Evolutionary conservation across 2,329 filamentous ascomycete species (phyloP), one percentile per base, ranked within the genome.

Genomic region (Pseudogymnoascus sp.): DNA sequence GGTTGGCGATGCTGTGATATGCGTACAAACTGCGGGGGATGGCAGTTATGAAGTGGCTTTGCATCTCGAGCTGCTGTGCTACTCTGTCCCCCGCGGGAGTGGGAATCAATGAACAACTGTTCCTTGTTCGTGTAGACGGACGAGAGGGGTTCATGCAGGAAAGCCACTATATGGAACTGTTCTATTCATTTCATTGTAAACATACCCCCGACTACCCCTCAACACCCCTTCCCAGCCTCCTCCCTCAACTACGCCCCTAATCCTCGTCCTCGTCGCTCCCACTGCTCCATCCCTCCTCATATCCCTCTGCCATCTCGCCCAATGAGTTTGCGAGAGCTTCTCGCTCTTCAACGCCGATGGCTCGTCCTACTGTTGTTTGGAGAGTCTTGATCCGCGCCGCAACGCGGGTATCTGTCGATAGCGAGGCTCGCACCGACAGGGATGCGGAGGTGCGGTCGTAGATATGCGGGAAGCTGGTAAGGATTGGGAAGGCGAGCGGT

Each of bases 251-350:
- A 31, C 4, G n/a, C 13, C 25, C 27, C 45, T 52, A 70, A 64
- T 90, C 87, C 63, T 90, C 86, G 18, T 84, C 87, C 7, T 85
- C 81, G 67, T 90, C 88, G 63, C 84, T 87, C 25, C 86, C 90
- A 69, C 88, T 91, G 10, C 85, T 86, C 89, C 90, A 96, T 1
- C 91, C 91, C 64, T 94, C 90, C 67, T 90, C 86, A 72, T 97
- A 97, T 64, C 89, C 89, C 70, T 96, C 92, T 1, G 88, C 87
- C 69, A 97, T 86, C 64, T 89, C 87, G 25, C 88, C 86, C 39
- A 99, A 78, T 10, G 88, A 86, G 70, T 96, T 94, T 52, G 85
- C 84, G n/a, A 97, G 78, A 2, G 80, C 79, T 74, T 99, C 94
- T 42, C 93, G 82, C 70, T 97, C 92, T 64, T 95, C 90, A 2